A percentile compares a stretch with the other conserved stretches of the same genome.
These are phyloP conservation scores for Aspergillus nanangensis DNA, from an alignment of 495 filamentous ascomycete genomes.

Conservation along the genomic window DNA sequence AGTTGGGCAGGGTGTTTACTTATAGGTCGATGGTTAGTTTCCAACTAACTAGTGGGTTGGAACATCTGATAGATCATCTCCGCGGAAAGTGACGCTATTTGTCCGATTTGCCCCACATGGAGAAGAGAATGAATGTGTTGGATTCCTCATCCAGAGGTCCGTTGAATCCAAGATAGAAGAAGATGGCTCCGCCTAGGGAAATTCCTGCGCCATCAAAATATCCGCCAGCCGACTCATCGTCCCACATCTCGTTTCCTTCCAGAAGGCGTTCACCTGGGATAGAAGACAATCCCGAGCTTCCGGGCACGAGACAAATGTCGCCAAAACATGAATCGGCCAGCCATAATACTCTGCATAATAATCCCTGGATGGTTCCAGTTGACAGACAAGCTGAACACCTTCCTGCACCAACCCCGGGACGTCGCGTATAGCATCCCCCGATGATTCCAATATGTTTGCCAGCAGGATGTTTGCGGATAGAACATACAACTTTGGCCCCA, in stretches of 20 bases:
- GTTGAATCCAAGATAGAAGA: background rate
- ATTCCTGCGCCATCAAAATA: background rate
- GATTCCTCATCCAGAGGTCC: too few relatives aligned
- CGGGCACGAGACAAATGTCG: background rate
- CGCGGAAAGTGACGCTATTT: background rate
- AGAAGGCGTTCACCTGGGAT: constrained; percentile 13
- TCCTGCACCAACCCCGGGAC: constrained; percentile 6
- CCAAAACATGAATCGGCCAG: constrained; percentile 18
- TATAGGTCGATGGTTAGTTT: too few relatives aligned
- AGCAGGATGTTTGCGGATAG: constrained; percentile 13
- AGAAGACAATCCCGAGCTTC: constrained; percentile 12
- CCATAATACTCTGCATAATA: constrained; percentile 26
- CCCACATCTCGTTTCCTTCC: constrained; percentile 15
- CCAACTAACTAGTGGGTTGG: too few relatives aligned
- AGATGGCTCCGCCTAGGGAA: background rate
- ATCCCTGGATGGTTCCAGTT: constrained; percentile 13
- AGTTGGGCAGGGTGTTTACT: too few relatives aligned
- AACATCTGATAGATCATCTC: too few relatives aligned
- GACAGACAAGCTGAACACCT: constrained; percentile 6
- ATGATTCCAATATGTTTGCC: background rate
- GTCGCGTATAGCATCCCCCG: background rate
- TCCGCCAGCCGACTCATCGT: constrained; percentile 19
- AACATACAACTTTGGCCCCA: constrained; percentile 15
- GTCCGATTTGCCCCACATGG: too few relatives aligned
- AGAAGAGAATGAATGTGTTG: too few relatives aligned